Percentiles rank a stretch among this genome's conserved stretches.
Conservation (phyloP, 2,329 filamentous ascomycete genomes). For the Hypoxylon sp. region DNA sequence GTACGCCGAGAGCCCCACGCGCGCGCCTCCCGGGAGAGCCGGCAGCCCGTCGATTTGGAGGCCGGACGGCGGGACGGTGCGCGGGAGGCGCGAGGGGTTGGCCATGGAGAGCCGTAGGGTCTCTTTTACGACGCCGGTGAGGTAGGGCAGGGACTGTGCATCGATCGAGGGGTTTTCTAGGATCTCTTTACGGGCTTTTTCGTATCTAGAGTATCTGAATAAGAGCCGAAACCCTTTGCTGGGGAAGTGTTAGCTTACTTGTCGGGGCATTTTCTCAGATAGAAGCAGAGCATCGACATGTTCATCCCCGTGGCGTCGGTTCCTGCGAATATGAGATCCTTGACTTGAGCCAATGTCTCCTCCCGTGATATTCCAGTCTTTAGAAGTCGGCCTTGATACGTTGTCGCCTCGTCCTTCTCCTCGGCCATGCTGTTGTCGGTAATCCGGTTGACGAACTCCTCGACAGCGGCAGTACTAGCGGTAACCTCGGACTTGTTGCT, state of each 20-base stretch:
- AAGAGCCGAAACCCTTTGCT: not conserved
- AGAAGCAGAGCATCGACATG: slow-evolving; percentile 51
- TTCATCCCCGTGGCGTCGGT: slow-evolving; percentile 63
- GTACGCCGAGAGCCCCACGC: not conserved
- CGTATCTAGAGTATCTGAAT: slow-evolving; percentile 10
- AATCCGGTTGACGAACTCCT: slow-evolving; percentile 52
- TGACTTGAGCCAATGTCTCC: slow-evolving; percentile 59
- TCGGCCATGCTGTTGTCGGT: slow-evolving; percentile 46
- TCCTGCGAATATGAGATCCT: slow-evolving; percentile 63
- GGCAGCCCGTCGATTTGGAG: not conserved
- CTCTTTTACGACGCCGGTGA: slow-evolving; percentile 59
- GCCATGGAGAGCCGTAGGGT: slow-evolving; percentile 59
- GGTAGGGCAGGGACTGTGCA: slow-evolving; percentile 46
- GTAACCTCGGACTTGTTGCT: slow-evolving; percentile 43
- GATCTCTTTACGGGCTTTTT: not conserved
- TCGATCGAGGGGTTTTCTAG: not conserved
- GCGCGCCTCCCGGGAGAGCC: not conserved
- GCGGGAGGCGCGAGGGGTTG: slow-evolving; percentile 59
- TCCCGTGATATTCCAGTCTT: slow-evolving; percentile 51
- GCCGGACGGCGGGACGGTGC: slow-evolving; percentile 47
- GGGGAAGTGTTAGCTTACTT: slow-evolving; percentile 36
- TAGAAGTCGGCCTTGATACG: slow-evolving; percentile 57
- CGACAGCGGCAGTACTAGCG: slow-evolving; percentile 49
- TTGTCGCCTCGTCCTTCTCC: slow-evolving; percentile 45
- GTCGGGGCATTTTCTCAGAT: slow-evolving; percentile 30